These are phyloP conservation scores for Prunus davidiana DNA, from an alignment of 306 rosid species.

Conservation along the genomic window DNA sequence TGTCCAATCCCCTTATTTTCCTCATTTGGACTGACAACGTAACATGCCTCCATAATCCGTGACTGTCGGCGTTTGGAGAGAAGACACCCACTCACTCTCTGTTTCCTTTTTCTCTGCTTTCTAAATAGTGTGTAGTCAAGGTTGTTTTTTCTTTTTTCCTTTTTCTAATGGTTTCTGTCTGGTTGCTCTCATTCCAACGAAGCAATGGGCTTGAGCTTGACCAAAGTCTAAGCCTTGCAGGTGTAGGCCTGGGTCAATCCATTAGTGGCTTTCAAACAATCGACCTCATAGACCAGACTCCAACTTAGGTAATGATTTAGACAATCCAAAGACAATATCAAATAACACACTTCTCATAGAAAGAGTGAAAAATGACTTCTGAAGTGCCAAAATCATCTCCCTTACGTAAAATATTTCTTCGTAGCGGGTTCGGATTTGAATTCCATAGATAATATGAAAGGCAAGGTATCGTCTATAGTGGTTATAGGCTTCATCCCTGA, in stretches of 20 bases:
- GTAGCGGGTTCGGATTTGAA: too few relatives aligned
- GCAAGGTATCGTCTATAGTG: too few relatives aligned
- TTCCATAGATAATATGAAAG: too few relatives aligned
- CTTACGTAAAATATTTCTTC: too few relatives aligned
- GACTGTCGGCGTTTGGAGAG: slow-evolving; percentile 23
- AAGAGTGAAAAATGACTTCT: too few relatives aligned
- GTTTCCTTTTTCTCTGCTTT: background rate
- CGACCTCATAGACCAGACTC: background rate
- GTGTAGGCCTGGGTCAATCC: background rate
- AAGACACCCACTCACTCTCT: background rate
- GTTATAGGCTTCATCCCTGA: too few relatives aligned
- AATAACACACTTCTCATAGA: too few relatives aligned
- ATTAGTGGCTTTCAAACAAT: background rate
- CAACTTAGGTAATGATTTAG: background rate
- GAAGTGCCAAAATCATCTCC: too few relatives aligned
- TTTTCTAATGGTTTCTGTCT: background rate
- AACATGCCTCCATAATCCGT: slow-evolving; percentile 28
- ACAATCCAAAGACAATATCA: too few relatives aligned
- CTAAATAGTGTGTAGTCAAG: background rate
- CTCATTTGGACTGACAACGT: slow-evolving; percentile 7
- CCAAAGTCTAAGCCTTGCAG: background rate
- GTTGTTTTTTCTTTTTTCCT: background rate
- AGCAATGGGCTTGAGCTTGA: background rate
- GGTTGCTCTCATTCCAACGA: background rate
- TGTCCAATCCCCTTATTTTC: slow-evolving; percentile 7